phyloP scores from a whole-genome alignment of 2,329 filamentous ascomycete genomes.

The Escovopsis sp. region DNA sequence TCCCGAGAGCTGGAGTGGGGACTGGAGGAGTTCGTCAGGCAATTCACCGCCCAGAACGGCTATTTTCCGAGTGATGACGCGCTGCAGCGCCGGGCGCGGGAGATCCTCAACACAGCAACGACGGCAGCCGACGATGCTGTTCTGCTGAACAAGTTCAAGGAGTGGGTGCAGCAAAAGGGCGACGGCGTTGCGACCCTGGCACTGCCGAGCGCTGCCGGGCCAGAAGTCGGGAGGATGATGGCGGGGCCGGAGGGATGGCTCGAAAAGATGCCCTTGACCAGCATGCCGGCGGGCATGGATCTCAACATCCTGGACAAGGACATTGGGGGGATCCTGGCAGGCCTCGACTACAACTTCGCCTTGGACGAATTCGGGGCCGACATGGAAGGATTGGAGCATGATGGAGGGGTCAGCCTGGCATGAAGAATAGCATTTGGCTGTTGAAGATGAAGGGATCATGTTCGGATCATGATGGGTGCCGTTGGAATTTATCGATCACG shows the following conservation, averaged over 20 bases:
- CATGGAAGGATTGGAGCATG: conserved; percentile 14
- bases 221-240: neutral
- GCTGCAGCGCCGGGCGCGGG: conserved; percentile 30
- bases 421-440: no score
- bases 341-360: conserved; percentile 28
- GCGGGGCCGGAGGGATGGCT: conserved; percentile 1
- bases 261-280: conserved; percentile 2
- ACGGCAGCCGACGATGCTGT: conserved; percentile 41
- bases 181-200: conserved; percentile 5
- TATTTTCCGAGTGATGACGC: conserved; percentile 33
- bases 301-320: conserved; percentile 24
- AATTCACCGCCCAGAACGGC: conserved; percentile 22
- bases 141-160: conserved; percentile 40
- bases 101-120: conserved; percentile 28
- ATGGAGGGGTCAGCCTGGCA: conserved; percentile 15
- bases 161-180: conserved; percentile 22
- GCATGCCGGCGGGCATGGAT: conserved; percentile 17
- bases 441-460: no score
- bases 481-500: no score
- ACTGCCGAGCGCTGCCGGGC: conserved; percentile 1
- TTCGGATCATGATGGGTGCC: no score
- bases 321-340: conserved; percentile 25
- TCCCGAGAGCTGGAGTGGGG: conserved; percentile 43
- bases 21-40: conserved; percentile 32
- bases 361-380: conserved; percentile 13